phyloP scores from a whole-genome alignment of 169 alveolate genomes.

The Plasmodium sp. region DNA sequence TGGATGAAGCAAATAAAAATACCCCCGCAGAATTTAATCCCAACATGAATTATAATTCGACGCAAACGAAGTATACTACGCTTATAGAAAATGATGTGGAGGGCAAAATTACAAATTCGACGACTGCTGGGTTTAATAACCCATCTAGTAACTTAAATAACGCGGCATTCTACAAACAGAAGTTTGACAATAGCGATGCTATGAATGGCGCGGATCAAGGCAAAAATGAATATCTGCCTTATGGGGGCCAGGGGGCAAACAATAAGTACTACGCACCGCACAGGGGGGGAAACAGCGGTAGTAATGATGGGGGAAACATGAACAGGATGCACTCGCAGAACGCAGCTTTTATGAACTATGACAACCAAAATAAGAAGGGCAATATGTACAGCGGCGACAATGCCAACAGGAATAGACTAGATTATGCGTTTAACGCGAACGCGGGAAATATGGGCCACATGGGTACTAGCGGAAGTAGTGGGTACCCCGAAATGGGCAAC shows the following conservation, averaged over 20 bases:
- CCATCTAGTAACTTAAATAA: constrained; percentile 3
- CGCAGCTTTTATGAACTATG: background rate
- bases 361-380: background rate
- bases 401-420: background rate
- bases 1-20: constrained; percentile 18
- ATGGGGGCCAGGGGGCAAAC: background rate
- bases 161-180: background rate
- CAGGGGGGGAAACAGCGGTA: background rate
- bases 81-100: constrained; percentile 12
- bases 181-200: background rate
- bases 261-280: background rate
- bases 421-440: background rate
- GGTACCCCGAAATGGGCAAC: background rate
- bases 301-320: background rate
- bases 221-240: background rate
- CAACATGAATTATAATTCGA: constrained; percentile 11
- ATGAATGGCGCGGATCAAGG: background rate
- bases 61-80: constrained; percentile 5
- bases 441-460: background rate
- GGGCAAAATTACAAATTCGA: background rate
- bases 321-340: background rate
- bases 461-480: background rate
- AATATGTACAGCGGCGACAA: background rate
- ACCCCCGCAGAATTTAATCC: background rate
- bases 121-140: background rate